These are phyloP conservation scores for Globisporangium lucens DNA, from an alignment of 352 stramenopile genomes.

Conservation along the genomic window DNA sequence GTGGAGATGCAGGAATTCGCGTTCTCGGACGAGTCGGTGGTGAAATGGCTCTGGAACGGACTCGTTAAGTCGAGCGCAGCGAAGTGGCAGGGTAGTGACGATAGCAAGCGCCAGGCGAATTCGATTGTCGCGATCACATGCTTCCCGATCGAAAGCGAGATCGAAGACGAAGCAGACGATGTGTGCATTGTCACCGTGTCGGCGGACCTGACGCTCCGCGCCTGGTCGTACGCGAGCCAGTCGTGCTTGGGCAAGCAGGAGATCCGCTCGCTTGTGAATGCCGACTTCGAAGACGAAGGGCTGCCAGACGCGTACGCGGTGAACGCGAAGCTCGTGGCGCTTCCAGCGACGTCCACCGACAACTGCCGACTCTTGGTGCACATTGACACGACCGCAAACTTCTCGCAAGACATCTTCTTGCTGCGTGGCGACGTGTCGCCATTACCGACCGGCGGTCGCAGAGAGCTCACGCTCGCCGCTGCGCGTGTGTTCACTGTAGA, in stretches of 20 bases:
- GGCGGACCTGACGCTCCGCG: constrained; percentile 59
- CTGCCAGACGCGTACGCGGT: constrained; percentile 36
- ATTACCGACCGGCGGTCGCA: constrained; percentile 22
- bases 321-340: constrained; percentile 55
- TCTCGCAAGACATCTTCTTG: constrained; percentile 60
- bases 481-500: constrained; percentile 55
- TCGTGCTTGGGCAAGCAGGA: constrained; percentile 64
- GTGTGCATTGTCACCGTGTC: constrained; percentile 70
- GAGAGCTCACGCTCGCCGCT: constrained; percentile 41
- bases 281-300: constrained; percentile 34
- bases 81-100: constrained; percentile 29
- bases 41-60: constrained; percentile 70
- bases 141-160: constrained; percentile 49
- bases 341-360: constrained; percentile 47
- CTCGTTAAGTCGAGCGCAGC: constrained; percentile 42
- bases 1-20: constrained; percentile 59
- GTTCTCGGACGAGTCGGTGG: constrained; percentile 67
- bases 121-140: constrained; percentile 59
- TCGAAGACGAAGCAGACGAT: constrained; percentile 46
- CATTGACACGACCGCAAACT: constrained; percentile 51
- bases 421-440: constrained; percentile 51
- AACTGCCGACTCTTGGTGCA: constrained; percentile 67
- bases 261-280: constrained; percentile 34
- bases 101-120: constrained; percentile 25
- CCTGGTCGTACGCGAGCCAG: constrained; percentile 67